These are phyloP conservation scores for Lepiota brunneoincarnata DNA, from an alignment of 768 basidiomycete genomes.

Conservation along the genomic window DNA sequence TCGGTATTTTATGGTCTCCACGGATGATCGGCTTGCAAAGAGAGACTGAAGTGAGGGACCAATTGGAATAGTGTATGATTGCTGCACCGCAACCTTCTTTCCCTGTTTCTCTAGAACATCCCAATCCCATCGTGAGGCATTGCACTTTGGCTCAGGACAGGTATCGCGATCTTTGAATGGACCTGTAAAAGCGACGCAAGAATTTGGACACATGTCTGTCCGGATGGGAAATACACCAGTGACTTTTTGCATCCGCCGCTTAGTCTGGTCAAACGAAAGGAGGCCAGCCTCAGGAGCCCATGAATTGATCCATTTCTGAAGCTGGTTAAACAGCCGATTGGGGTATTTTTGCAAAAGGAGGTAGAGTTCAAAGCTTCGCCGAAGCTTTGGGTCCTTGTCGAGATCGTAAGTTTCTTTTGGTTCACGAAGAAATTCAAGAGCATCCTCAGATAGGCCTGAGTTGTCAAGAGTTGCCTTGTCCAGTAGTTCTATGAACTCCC, in stretches of 20 bases:
- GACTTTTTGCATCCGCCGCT: slow-evolving; percentile 19
- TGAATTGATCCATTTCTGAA: not conserved
- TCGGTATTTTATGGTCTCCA: no score
- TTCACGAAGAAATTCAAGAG: slow-evolving; percentile 21
- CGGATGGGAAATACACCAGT: slow-evolving; percentile 32
- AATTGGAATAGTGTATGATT: slow-evolving; percentile 37
- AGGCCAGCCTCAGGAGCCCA: not conserved
- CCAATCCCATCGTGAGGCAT: slow-evolving; percentile 21
- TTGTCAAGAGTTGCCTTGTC: slow-evolving; percentile 24
- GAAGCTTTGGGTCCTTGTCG: slow-evolving; percentile 10
- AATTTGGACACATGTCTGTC: slow-evolving; percentile 41
- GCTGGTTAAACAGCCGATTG: slow-evolving; percentile 10
- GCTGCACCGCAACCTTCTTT: slow-evolving; percentile 18
- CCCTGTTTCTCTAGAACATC: not conserved
- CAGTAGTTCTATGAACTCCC: not conserved
- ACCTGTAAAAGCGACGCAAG: slow-evolving; percentile 29
- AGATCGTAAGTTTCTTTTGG: slow-evolving; percentile 15
- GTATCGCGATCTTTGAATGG: slow-evolving; percentile 17
- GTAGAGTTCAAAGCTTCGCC: slow-evolving; percentile 11
- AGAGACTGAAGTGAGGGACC: slow-evolving; percentile 41
- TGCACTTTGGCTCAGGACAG: slow-evolving; percentile 27
- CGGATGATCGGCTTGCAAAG: slow-evolving; percentile 15
- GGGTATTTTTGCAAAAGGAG: slow-evolving; percentile 7
- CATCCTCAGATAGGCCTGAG: slow-evolving; percentile 16
- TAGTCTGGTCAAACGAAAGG: slow-evolving; percentile 26